These are phyloP conservation scores for Wickerhamomyces bovis DNA, from an alignment of 805 yeast genomes.

Conservation along the genomic window DNA sequence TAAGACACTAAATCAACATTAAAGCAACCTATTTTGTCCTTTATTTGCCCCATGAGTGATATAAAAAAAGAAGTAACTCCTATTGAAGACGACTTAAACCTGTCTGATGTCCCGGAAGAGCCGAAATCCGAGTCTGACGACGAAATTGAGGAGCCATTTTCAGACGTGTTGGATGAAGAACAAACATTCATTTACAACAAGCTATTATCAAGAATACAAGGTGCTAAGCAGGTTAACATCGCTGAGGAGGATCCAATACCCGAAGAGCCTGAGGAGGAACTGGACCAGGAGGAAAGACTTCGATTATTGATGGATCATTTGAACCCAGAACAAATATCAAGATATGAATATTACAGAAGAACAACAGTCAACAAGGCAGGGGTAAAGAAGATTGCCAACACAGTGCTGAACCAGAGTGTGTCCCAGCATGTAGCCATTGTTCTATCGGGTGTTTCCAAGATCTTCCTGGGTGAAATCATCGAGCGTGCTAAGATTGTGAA, in stretches of 20 bases:
- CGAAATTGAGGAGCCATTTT: slow-evolving; percentile 5
- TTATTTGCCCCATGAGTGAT: neutral
- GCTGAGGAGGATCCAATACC: slow-evolving; percentile 23
- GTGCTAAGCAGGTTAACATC: neutral
- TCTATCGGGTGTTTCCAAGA: slow-evolving; percentile 80
- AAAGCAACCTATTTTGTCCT: no score
- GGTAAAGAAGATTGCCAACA: slow-evolving; percentile 73
- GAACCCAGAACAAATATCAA: slow-evolving; percentile 74
- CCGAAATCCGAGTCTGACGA: slow-evolving; percentile 17
- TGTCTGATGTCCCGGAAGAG: slow-evolving; percentile 26
- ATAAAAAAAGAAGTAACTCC: neutral
- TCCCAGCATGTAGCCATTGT: slow-evolving; percentile 76
- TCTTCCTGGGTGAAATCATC: slow-evolving; percentile 84
- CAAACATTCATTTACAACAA: slow-evolving; percentile 12
- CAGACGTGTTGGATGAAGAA: slow-evolving; percentile 17
- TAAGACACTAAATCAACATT: no score
- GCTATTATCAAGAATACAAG: slow-evolving; percentile 5
- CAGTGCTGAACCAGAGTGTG: slow-evolving; percentile 72
- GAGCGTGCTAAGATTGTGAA: slow-evolving; percentile 76
- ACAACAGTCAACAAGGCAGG: slow-evolving; percentile 68
- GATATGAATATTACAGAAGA: slow-evolving; percentile 83
- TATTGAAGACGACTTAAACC: slow-evolving; percentile 19
- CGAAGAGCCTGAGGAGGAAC: slow-evolving; percentile 26
- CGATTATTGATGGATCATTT: slow-evolving; percentile 64
- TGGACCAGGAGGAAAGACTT: slow-evolving; percentile 50